These are phyloP conservation scores for Penicillium concentricum DNA, from an alignment of 2,329 filamentous ascomycete genomes.

Conservation along the genomic window DNA sequence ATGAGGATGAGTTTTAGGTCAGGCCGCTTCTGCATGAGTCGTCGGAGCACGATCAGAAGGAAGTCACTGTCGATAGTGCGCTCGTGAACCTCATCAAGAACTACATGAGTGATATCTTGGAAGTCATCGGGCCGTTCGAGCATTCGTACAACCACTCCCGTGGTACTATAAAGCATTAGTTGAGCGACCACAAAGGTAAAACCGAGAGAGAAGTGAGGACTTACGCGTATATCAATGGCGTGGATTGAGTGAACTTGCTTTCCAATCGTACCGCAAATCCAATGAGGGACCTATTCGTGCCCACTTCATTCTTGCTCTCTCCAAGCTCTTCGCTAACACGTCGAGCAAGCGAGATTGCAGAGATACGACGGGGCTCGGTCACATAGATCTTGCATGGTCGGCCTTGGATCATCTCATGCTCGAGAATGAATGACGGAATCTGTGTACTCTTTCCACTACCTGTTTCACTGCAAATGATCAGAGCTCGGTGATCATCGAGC, in stretches of 20 bases:
- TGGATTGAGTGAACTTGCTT: conserved; percentile 77
- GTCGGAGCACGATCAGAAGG: conserved; percentile 84
- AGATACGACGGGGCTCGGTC: conserved; percentile 92
- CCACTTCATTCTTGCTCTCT: conserved; percentile 77
- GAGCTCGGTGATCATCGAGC: conserved; percentile 76
- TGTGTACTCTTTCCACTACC: conserved; percentile 97
- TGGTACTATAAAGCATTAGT: conserved; percentile 42
- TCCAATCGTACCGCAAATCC: conserved; percentile 94
- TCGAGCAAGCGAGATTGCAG: conserved; percentile 87
- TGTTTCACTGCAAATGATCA: conserved; percentile 95
- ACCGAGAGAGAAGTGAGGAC: conserved; percentile 15
- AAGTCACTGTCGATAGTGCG: conserved; percentile 96
- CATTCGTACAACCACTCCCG: conserved; percentile 96
- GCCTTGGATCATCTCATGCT: conserved; percentile 79
- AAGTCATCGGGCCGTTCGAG: conserved; percentile 84
- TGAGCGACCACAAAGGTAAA: neutral
- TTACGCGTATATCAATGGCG: conserved; percentile 84
- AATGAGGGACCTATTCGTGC: conserved; percentile 78
- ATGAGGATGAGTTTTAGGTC: conserved; percentile 93
- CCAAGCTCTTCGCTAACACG: conserved; percentile 94
- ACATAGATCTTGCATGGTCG: conserved; percentile 89
- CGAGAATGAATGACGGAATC: conserved; percentile 88
- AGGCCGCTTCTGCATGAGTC: conserved; percentile 71
- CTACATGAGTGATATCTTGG: conserved; percentile 84
- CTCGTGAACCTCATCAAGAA: conserved; percentile 98